Percentiles rank a stretch among this genome's conserved stretches.
phyloP scores from a whole-genome alignment of 257 asterid genomes.

The Dorcoceras hygrometricum region DNA sequence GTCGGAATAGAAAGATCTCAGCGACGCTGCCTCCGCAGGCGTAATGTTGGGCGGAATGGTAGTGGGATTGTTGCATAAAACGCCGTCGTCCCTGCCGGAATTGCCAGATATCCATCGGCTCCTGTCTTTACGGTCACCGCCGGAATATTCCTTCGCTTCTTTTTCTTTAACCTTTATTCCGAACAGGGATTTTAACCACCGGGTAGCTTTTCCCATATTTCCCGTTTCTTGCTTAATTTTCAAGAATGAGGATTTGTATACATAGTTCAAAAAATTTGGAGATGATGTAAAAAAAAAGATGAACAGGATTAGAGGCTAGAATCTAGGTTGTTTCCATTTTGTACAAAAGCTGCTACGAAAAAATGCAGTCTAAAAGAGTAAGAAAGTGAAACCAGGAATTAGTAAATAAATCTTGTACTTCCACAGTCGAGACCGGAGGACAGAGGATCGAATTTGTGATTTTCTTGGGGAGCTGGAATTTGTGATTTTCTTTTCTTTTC shows the following conservation, averaged over 20 bases:
- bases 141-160: constrained; percentile 25
- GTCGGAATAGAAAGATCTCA: constrained; percentile 47
- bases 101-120: constrained; percentile 23
- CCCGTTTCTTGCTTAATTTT: not conserved
- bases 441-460: not conserved
- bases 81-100: constrained; percentile 24
- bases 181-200: constrained; percentile 57
- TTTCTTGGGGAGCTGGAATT: not conserved
- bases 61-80: constrained; percentile 44
- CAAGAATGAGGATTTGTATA: constrained; percentile 8
- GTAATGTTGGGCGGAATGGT: constrained; percentile 76
- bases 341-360: constrained; percentile 4
- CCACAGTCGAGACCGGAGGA: not conserved
- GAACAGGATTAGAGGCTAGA: constrained; percentile 2
- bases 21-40: constrained; percentile 78
- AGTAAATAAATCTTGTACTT: not conserved
- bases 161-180: constrained; percentile 39
- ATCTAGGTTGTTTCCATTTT: constrained; percentile 11
- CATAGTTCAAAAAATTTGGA: constrained; percentile 3
- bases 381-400: not conserved
- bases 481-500: not conserved
- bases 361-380: not conserved
- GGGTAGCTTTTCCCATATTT: constrained; percentile 54
- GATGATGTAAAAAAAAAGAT: not conserved
- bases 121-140: constrained; percentile 19